Conservation (phyloP, 306 rosid genomes). For the Malus orientalis region DNA sequence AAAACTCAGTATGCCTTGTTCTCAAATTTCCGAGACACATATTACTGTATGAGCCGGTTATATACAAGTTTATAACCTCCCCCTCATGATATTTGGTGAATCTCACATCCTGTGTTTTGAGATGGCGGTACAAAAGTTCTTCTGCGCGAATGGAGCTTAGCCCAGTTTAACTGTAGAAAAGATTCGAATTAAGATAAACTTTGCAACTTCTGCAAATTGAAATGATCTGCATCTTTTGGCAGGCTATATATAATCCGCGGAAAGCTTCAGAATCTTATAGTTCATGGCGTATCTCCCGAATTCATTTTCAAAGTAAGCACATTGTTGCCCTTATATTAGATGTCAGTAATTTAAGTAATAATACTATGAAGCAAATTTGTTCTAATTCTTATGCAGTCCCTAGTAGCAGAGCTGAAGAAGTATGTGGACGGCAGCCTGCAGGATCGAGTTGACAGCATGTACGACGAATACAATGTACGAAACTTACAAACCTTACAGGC, state of each 20-base stretch:
- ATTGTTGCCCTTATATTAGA: neutral
- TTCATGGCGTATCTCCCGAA: slow-evolving; percentile 48
- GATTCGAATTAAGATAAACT: neutral
- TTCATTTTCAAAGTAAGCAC: slow-evolving; percentile 50
- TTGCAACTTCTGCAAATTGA: neutral
- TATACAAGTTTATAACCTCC: neutral
- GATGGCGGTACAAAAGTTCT: neutral
- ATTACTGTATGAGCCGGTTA: neutral
- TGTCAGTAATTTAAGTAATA: neutral
- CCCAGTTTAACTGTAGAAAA: neutral
- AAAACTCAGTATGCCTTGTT: no score
- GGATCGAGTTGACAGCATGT: slow-evolving; percentile 36
- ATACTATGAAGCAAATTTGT: neutral
- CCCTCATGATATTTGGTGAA: neutral
- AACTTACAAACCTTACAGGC: neutral
- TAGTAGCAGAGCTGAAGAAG: slow-evolving; percentile 38
- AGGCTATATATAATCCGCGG: slow-evolving; percentile 61
- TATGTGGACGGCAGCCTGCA: slow-evolving; percentile 29
- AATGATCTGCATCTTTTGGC: neutral
- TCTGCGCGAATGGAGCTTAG: neutral
- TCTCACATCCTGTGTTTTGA: neutral
- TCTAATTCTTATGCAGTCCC: slow-evolving; percentile 19
- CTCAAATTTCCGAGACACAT: neutral
- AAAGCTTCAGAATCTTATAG: slow-evolving; percentile 55
- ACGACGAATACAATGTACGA: slow-evolving; percentile 49